Evolutionary conservation across 495 filamentous ascomycete species (phyloP).

Genomic region (Aspergillus nanangensis): DNA sequence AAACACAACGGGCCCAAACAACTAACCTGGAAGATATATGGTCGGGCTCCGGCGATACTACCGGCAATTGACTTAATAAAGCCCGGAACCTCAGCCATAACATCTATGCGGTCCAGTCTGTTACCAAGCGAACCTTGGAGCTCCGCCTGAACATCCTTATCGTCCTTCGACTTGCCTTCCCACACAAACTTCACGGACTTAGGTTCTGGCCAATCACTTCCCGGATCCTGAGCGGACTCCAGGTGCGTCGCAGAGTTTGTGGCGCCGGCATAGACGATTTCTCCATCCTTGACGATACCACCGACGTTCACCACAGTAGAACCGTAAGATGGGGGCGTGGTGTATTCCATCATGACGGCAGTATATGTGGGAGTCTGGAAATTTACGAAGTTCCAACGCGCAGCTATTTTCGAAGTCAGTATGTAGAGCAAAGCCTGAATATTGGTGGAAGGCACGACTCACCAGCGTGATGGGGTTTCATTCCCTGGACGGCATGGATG

Average conservation of each 20-base stretch:
- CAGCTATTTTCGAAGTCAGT: conserved; percentile 48
- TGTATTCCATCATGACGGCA: conserved; percentile 93
- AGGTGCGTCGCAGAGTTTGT: conserved; percentile 61
- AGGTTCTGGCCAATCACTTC: conserved; percentile 88
- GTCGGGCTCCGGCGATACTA: conserved; percentile 81
- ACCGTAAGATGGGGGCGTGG: conserved; percentile 91
- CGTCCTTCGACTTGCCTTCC: conserved; percentile 74
- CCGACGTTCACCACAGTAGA: conserved; percentile 82
- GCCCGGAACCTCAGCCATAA: conserved; percentile 92
- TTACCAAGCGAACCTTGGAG: conserved; percentile 67
- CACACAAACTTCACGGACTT: conserved; percentile 69
- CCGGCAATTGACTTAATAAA: conserved; percentile 93
- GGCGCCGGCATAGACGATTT: conserved; percentile 70
- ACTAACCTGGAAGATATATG: conserved; percentile 92
- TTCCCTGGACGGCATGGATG: conserved; percentile 83
- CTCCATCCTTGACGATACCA: conserved; percentile 72
- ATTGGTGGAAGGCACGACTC: conserved; percentile 16
- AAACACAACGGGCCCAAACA: background rate
- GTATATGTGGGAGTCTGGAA: conserved; percentile 86
- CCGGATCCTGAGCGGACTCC: conserved; percentile 60
- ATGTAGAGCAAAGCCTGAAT: conserved; percentile 7
- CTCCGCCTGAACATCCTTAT: conserved; percentile 61
- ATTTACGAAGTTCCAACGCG: conserved; percentile 88
- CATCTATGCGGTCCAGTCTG: conserved; percentile 79
- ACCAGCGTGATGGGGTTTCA: conserved; percentile 98